Conservation (phyloP, 2,329 filamentous ascomycete genomes). For the Stenocarpella maydis region DNA sequence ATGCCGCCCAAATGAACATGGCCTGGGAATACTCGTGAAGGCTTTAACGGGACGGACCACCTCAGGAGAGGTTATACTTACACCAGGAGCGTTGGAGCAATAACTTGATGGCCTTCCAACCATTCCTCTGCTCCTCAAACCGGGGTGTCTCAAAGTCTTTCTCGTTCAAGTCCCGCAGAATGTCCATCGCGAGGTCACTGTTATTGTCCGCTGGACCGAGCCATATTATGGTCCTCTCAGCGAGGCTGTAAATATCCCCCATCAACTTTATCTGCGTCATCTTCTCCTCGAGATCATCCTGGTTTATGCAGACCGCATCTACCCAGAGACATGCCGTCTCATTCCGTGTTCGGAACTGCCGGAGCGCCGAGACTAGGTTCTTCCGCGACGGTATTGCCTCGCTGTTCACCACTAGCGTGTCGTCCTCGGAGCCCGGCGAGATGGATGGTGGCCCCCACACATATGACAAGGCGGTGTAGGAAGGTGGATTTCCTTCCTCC, state of each 20-base stretch:
- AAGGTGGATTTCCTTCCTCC: not conserved
- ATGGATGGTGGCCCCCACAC: not conserved
- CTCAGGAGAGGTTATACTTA: not conserved
- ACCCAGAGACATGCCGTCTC: not conserved
- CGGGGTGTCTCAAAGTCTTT: not conserved
- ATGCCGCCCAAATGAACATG: fast-evolving
- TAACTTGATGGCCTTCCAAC: not conserved
- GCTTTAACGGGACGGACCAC: not conserved
- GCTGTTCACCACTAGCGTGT: not conserved
- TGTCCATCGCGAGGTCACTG: not conserved
- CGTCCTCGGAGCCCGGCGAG: not conserved
- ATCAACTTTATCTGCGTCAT: not conserved
- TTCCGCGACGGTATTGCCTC: not conserved
- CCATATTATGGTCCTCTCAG: not conserved
- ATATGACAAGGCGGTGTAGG: not conserved
- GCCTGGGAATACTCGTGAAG: not conserved
- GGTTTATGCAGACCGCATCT: not conserved
- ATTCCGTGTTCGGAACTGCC: not conserved
- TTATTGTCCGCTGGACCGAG: not conserved
- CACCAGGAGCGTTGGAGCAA: not conserved
- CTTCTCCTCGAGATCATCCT: not conserved
- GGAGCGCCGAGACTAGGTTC: not conserved
- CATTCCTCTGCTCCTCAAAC: not conserved
- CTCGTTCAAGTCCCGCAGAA: not conserved
- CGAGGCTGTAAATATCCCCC: not conserved